Conservation (phyloP, 345 rosid species). For the Corchorus capsularis region DNA sequence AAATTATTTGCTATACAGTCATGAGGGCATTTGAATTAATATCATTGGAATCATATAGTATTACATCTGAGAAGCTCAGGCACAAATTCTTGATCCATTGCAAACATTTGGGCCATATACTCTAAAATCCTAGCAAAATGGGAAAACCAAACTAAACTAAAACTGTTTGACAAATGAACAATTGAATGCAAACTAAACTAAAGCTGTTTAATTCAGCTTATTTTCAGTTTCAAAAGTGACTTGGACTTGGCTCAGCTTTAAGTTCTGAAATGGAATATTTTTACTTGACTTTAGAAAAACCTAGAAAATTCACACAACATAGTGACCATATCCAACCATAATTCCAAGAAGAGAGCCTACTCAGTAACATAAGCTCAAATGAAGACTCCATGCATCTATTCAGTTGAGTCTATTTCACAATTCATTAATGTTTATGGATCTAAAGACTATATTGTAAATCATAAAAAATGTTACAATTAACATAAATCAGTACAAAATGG, state of each 20-base stretch:
- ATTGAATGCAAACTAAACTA: too few relatives aligned
- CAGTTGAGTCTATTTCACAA: not conserved
- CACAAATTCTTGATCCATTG: not conserved
- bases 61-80: not conserved
- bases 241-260: too few relatives aligned
- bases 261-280: not conserved
- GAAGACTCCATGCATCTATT: not conserved
- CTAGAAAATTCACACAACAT: not conserved
- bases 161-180: too few relatives aligned
- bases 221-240: too few relatives aligned
- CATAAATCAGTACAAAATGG: not conserved
- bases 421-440: not conserved
- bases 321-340: not conserved
- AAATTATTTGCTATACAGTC: not conserved
- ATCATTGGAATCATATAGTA: not conserved
- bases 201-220: too few relatives aligned
- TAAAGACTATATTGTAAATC: not conserved
- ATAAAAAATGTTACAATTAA: not conserved
- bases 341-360: not conserved
- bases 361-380: conserved; percentile 1
- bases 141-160: not conserved
- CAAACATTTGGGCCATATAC: not conserved
- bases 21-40: not conserved
- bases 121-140: not conserved
- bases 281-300: not conserved